phyloP scores from a whole-genome alignment of 2,329 filamentous ascomycete species.

The Pseudogymnoascus sp. region DNA sequence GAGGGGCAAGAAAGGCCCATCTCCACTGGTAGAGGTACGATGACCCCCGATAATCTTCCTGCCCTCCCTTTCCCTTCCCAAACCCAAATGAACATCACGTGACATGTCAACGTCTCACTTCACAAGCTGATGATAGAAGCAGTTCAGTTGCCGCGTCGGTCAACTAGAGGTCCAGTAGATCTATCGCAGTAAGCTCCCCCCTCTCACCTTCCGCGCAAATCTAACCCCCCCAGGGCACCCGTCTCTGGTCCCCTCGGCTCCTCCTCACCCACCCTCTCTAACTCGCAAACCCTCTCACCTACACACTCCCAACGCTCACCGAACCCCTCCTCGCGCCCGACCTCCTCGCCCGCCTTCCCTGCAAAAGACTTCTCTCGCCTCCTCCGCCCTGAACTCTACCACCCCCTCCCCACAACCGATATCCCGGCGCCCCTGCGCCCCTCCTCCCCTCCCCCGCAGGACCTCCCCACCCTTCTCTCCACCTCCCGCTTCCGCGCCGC shows the following conservation, averaged over 20 bases:
- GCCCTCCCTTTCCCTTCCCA: not conserved
- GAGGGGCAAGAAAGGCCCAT: not conserved
- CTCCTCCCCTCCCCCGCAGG: slow-evolving; percentile 49
- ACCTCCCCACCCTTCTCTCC: slow-evolving; percentile 59
- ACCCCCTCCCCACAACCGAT: slow-evolving; percentile 59
- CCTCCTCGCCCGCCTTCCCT: slow-evolving; percentile 30
- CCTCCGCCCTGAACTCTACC: slow-evolving; percentile 72
- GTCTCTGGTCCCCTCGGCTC: slow-evolving; percentile 17
- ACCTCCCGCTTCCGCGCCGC: slow-evolving; percentile 73
- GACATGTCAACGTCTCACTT: not conserved
- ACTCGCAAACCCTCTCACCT: slow-evolving; percentile 16
- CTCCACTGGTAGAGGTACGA: slow-evolving; percentile 3
- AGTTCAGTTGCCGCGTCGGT: slow-evolving; percentile 42
- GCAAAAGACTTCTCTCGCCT: slow-evolving; percentile 73
- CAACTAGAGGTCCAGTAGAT: slow-evolving; percentile 73
- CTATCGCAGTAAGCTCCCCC: slow-evolving; percentile 55
- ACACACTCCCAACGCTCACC: slow-evolving; percentile 21
- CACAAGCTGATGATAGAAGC: slow-evolving; percentile 5
- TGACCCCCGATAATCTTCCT: not conserved
- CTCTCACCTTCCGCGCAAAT: slow-evolving; percentile 7
- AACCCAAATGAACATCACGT: not conserved
- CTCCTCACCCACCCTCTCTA: slow-evolving; percentile 18
- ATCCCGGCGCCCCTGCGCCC: slow-evolving; percentile 59
- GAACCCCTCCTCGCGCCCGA: slow-evolving; percentile 21
- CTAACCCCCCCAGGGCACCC: slow-evolving; percentile 15